Evolutionary conservation across 352 stramenopile species (phyloP), one percentile per base, ranked within the genome.

Genomic region (Pythium graminicola): DNA sequence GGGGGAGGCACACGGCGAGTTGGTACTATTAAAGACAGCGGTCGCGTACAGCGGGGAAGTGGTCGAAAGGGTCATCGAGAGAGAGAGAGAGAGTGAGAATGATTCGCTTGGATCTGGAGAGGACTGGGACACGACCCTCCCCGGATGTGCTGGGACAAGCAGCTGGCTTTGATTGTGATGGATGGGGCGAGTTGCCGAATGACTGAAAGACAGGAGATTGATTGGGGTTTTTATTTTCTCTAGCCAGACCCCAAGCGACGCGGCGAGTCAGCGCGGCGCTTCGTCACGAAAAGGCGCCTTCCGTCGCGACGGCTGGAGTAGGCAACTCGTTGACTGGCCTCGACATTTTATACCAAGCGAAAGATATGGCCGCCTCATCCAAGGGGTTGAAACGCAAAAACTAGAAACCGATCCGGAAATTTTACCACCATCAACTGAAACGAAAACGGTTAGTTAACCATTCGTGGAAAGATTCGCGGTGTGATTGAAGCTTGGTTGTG

Each of bases 201-300:
- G n/a, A n/a, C n/a, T n/a, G n/a, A n/a, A n/a, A n/a, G n/a, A n/a
- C n/a, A n/a, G n/a, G n/a, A n/a, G n/a, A n/a, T n/a, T n/a, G n/a
- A n/a, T n/a, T n/a, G n/a, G n/a, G n/a, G n/a, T n/a, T n/a, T n/a
- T n/a, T n/a, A n/a, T n/a, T n/a, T n/a, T n/a, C n/a, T n/a, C n/a
- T n/a, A n/a, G n/a, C n/a, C n/a, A n/a, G n/a, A n/a, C n/a, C n/a
- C n/a, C n/a, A n/a, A n/a, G 41, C 9, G 14, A 32, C 36, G 48
- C 50, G 56, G 44, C 56, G 48, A 64, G 56, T 64, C 56, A 64
- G 56, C 48, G 56, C 49, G 56, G 56, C 48, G 56, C 48, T 52
- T 50, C 27, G 56, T 10, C n/a, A 33, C 31, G 41, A 51, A 50
- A 42, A 38, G 51, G 51, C 41, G 41, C 14, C 20, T 52, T 52